These are phyloP conservation scores for Panicum miliaceum DNA, from an alignment of 176 grass and related monocot species.

Conservation along the genomic window DNA sequence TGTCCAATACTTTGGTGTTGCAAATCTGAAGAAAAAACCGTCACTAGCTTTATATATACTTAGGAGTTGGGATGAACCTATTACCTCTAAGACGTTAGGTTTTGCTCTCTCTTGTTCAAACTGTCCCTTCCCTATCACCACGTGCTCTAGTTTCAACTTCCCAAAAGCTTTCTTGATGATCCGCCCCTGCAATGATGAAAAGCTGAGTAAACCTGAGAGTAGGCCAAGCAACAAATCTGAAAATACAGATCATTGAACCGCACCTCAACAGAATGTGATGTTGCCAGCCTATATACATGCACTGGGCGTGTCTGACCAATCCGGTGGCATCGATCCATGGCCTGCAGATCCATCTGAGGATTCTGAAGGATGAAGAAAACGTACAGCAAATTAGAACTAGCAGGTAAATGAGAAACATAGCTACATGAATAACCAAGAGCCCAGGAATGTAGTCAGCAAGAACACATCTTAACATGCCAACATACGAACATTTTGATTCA, in stretches of 20 bases:
- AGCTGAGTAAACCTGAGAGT: not conserved
- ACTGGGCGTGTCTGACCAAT: conserved; percentile 94
- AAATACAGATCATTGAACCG: conserved; percentile 1
- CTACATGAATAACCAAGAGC: not conserved
- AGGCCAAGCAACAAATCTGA: not conserved
- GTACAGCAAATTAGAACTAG: not conserved
- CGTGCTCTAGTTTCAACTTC: conserved; percentile 89
- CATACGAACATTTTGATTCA: conserved; percentile 5
- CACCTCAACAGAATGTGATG: conserved; percentile 91
- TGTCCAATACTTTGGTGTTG: not conserved
- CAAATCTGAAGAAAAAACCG: not conserved
- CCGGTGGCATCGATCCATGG: conserved; percentile 96
- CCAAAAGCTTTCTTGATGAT: conserved; percentile 94
- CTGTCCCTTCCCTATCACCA: conserved; percentile 93
- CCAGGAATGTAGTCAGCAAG: not conserved
- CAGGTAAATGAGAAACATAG: not conserved
- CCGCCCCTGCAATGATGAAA: conserved; percentile 54
- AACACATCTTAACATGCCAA: not conserved
- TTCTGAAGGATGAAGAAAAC: conserved; percentile 63
- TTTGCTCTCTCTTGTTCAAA: conserved; percentile 83
- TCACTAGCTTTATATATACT: not conserved
- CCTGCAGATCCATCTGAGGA: conserved; percentile 98
- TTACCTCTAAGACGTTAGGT: conserved; percentile 65
- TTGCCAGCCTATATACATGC: conserved; percentile 91
- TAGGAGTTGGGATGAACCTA: not conserved